Conservation (phyloP, 1,284 basidiomycete species). For the Garcileccinum viscosum region DNA sequence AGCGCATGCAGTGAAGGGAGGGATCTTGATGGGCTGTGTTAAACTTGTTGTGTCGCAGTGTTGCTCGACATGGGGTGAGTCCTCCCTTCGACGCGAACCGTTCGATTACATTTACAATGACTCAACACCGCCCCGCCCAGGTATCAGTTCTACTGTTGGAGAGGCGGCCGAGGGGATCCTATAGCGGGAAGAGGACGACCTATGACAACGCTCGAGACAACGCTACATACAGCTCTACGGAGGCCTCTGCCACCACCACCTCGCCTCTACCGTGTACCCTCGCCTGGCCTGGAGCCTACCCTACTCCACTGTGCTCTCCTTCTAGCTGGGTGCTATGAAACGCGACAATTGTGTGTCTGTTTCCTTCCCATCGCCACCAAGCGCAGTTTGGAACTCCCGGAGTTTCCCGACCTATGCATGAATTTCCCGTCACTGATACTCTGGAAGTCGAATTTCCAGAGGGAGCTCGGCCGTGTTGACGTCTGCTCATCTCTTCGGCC, state of each 20-base stretch:
- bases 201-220: too few species aligned
- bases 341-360: slow-evolving; percentile 70
- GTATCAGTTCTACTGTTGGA: slow-evolving; percentile 66
- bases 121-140: slow-evolving; percentile 41
- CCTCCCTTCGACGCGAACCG: not conserved
- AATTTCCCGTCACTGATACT: slow-evolving; percentile 53
- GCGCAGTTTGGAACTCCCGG: slow-evolving; percentile 57
- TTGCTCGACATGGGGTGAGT: slow-evolving; percentile 68
- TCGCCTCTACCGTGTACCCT: too few species aligned
- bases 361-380: slow-evolving; percentile 75
- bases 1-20: slow-evolving; percentile 59
- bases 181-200: too few species aligned
- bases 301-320: slow-evolving; percentile 56
- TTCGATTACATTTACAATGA: not conserved
- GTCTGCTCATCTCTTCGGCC: not conserved
- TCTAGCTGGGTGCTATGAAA: slow-evolving; percentile 76
- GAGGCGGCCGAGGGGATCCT: too few species aligned
- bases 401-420: slow-evolving; percentile 75
- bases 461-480: slow-evolving; percentile 25
- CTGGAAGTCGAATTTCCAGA: slow-evolving; percentile 58
- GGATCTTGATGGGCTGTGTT: slow-evolving; percentile 69
- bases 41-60: slow-evolving; percentile 64
- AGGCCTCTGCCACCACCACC: too few species aligned
- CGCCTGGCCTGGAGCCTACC: too few species aligned
- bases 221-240: too few species aligned